Conservation (phyloP, 2,329 filamentous ascomycete genomes). For the Colletotrichum agaves region DNA sequence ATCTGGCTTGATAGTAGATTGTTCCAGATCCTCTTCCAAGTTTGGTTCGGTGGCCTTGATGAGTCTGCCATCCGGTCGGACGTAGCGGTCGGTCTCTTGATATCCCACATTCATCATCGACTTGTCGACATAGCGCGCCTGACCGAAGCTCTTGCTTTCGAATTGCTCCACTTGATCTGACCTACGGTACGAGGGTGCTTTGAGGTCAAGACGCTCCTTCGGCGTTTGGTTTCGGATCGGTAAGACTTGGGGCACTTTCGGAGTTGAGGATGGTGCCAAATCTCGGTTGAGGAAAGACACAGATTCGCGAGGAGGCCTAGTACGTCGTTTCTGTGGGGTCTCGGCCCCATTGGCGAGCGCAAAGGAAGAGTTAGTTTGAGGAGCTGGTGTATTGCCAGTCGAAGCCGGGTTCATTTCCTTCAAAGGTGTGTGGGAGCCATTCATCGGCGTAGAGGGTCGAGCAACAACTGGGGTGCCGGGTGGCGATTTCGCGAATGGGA, state of each 20-base stretch:
- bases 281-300: slow-evolving; percentile 64
- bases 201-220: slow-evolving; percentile 82
- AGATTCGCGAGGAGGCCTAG: slow-evolving; percentile 62
- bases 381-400: slow-evolving; percentile 55
- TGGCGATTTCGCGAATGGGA: slow-evolving; percentile 48
- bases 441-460: slow-evolving; percentile 51
- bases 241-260: slow-evolving; percentile 72
- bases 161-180: slow-evolving; percentile 84
- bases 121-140: slow-evolving; percentile 93
- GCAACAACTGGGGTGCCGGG: slow-evolving; percentile 47
- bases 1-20: slow-evolving; percentile 62
- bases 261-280: slow-evolving; percentile 55
- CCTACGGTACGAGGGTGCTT: slow-evolving; percentile 78
- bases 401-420: slow-evolving; percentile 57
- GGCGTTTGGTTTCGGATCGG: slow-evolving; percentile 83
- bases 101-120: slow-evolving; percentile 97
- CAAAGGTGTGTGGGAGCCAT: slow-evolving; percentile 58
- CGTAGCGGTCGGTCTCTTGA: slow-evolving; percentile 91
- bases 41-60: slow-evolving; percentile 71
- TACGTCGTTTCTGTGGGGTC: slow-evolving; percentile 55
- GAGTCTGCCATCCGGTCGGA: slow-evolving; percentile 78
- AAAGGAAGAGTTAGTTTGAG: slow-evolving; percentile 49
- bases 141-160: slow-evolving; percentile 86
- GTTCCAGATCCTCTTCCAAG: slow-evolving; percentile 68
- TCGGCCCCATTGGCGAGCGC: slow-evolving; percentile 44